phyloP scores from a whole-genome alignment of 148 eudicot genomes.

The Pharnaceum exiguum region DNA sequence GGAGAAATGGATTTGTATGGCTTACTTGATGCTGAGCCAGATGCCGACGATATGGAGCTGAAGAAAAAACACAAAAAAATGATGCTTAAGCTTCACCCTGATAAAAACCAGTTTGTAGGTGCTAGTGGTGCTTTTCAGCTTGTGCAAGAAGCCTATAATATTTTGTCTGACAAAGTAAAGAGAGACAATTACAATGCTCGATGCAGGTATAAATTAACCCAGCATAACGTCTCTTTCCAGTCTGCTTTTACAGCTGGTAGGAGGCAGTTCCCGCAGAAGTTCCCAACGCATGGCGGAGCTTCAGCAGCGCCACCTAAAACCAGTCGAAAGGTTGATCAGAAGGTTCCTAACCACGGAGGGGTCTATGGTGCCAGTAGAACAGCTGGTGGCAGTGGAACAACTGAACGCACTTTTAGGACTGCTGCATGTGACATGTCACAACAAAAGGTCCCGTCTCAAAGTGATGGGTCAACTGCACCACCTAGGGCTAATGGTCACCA shows the following conservation, averaged over 20 bases:
- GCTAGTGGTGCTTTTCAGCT: constrained; percentile 86
- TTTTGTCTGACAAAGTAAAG: constrained; percentile 66
- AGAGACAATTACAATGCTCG: constrained; percentile 61
- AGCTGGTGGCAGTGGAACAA: constrained; percentile 11
- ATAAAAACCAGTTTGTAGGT: constrained; percentile 68
- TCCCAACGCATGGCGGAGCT: constrained; percentile 9
- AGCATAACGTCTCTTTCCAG: constrained; percentile 20
- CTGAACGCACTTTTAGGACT: background rate
- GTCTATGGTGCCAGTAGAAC: constrained; percentile 21
- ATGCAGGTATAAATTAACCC: constrained; percentile 37
- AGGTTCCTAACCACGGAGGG: constrained; percentile 29
- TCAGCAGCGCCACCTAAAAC: constrained; percentile 5
- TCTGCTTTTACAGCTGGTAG: constrained; percentile 8
- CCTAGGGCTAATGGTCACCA: constrained; percentile 45
- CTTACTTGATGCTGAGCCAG: constrained; percentile 53
- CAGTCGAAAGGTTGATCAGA: constrained; percentile 22
- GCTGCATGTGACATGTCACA: constrained; percentile 31
- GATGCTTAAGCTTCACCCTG: constrained; percentile 74
- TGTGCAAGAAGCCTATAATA: constrained; percentile 57
- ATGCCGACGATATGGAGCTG: constrained; percentile 60
- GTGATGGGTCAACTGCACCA: constrained; percentile 31
- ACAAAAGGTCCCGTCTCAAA: constrained; percentile 34
- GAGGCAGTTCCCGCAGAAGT: constrained; percentile 12
- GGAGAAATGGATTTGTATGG: constrained; percentile 70
- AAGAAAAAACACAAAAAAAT: constrained; percentile 58